Percentiles rank a stretch among this genome's conserved stretches.
Evolutionary conservation across 2,329 filamentous ascomycete species (phyloP).

Genomic region (Paramyrothecium roridum): DNA sequence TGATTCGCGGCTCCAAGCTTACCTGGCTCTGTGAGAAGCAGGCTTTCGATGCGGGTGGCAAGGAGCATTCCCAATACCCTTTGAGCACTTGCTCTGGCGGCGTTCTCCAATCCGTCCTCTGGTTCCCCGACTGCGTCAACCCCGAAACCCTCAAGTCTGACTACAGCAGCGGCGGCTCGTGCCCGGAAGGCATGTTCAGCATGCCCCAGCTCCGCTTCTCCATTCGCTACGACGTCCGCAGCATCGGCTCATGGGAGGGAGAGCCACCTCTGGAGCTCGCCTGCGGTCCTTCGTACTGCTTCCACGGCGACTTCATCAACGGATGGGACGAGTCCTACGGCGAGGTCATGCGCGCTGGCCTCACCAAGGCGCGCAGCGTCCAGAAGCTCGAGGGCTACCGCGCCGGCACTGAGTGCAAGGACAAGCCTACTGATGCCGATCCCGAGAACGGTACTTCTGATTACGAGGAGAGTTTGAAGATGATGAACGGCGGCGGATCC

Average conservation of each 20-base stretch:
- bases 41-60: background rate
- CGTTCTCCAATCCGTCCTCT: background rate
- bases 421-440: background rate
- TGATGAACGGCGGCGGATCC: background rate
- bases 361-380: background rate
- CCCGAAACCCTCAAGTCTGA: background rate
- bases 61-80: background rate
- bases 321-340: background rate
- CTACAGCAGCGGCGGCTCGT: background rate
- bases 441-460: background rate
- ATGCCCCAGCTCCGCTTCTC: conserved; percentile 1
- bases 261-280: background rate
- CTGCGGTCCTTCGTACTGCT: background rate
- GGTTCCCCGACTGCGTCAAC: background rate
- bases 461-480: background rate
- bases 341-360: background rate
- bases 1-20: background rate
- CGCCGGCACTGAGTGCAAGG: background rate
- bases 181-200: background rate
- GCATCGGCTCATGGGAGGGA: background rate
- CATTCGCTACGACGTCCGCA: background rate
- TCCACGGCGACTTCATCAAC: conserved; percentile 1
- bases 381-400: background rate
- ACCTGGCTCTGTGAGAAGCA: conserved; percentile 1
- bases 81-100: background rate